Percentiles rank a stretch among this genome's conserved stretches.
phyloP scores from a whole-genome alignment of 2,329 filamentous ascomycete species.

The Diaporthe citrichinensis region DNA sequence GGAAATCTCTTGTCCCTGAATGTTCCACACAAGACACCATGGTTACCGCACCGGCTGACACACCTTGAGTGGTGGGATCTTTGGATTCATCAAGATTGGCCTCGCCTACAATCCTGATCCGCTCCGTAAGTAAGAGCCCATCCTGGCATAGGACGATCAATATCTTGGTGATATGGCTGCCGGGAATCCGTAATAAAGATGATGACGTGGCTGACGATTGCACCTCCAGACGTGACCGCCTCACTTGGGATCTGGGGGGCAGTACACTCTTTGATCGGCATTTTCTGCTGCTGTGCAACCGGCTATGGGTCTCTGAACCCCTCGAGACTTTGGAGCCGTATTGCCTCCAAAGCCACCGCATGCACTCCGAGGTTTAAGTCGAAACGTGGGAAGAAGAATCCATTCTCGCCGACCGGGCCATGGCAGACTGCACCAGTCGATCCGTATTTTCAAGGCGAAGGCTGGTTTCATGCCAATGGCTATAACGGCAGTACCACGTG shows the following conservation, averaged over 20 bases:
- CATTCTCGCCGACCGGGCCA: not conserved
- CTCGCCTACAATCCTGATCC: not conserved
- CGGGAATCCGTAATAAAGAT: not conserved
- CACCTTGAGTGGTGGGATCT: not conserved
- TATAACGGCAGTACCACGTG: not conserved
- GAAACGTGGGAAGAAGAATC: not conserved
- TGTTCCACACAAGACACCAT: not conserved
- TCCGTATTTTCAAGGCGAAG: not conserved
- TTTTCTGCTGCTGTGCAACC: not conserved
- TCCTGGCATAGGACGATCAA: too few species aligned
- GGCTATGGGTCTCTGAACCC: not conserved
- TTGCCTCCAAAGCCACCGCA: not conserved
- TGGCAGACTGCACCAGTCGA: not conserved
- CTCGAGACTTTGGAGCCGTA: not conserved
- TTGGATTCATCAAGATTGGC: slow-evolving; percentile 9
- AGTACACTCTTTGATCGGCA: not conserved
- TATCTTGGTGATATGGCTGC: not conserved
- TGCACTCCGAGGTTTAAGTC: not conserved
- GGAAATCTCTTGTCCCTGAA: not conserved
- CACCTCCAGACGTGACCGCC: not conserved
- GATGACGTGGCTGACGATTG: not conserved
- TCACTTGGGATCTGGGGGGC: not conserved
- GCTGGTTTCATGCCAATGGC: too few species aligned
- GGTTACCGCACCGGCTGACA: not conserved
- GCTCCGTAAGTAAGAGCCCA: not conserved